These are phyloP conservation scores for Lachancea sp. DNA, from an alignment of 805 yeast genomes.

Conservation along the genomic window DNA sequence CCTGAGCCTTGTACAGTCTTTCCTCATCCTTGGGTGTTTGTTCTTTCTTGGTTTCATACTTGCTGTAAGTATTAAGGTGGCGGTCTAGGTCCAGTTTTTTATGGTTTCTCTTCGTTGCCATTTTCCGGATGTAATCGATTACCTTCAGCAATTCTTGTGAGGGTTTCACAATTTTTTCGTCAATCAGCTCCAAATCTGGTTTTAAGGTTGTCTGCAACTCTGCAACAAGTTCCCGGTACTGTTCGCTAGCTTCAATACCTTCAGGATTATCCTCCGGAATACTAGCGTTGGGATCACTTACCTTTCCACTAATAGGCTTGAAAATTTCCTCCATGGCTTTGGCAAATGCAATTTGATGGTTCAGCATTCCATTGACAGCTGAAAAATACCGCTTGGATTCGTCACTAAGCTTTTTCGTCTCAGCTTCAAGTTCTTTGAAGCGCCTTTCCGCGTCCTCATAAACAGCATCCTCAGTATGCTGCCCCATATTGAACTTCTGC, in stretches of 20 bases:
- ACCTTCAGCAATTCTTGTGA: constrained; percentile 84
- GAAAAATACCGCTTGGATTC: constrained; percentile 86
- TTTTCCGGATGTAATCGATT: constrained; percentile 77
- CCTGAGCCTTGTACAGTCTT: constrained; percentile 79
- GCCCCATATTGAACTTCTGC: constrained; percentile 88
- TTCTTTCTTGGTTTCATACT: constrained; percentile 76
- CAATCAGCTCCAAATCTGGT: constrained; percentile 91
- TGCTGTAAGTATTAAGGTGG: constrained; percentile 60
- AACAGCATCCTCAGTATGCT: constrained; percentile 72
- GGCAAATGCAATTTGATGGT: constrained; percentile 91
- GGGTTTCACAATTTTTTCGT: constrained; percentile 81
- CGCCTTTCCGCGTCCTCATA: constrained; percentile 94
- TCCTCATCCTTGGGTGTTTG: constrained; percentile 87
- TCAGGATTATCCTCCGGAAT: constrained; percentile 93
- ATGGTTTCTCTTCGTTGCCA: constrained; percentile 93
- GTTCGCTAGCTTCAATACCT: constrained; percentile 91
- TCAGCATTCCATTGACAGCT: constrained; percentile 90
- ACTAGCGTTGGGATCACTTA: constrained; percentile 81
- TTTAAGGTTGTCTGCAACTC: constrained; percentile 80
- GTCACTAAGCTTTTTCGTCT: constrained; percentile 81
- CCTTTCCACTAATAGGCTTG: constrained; percentile 90
- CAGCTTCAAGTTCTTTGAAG: constrained; percentile 83
- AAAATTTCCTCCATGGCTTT: constrained; percentile 92
- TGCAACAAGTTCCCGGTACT: constrained; percentile 78
- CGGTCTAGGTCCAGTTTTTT: constrained; percentile 93